Conservation (phyloP, 2,329 filamentous ascomycete genomes). For the Blumeria graminis region DNA sequence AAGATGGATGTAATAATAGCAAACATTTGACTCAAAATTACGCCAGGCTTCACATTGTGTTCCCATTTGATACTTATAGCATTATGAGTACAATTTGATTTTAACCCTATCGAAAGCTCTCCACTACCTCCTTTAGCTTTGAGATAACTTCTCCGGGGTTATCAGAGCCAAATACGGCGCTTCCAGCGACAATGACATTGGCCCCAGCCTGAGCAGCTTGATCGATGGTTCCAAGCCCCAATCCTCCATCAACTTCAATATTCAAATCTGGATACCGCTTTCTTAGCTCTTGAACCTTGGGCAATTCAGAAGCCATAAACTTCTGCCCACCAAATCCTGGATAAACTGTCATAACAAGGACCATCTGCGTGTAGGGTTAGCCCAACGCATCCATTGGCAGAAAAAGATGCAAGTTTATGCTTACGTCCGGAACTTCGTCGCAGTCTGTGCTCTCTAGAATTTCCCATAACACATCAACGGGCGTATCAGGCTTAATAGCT, state of each 20-base stretch:
- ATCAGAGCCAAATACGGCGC: conserved; percentile 79
- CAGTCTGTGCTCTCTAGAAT: conserved; percentile 51
- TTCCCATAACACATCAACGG: conserved; percentile 79
- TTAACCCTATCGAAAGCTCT: conserved; percentile 18
- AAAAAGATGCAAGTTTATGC: conserved; percentile 13
- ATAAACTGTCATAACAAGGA: conserved; percentile 93
- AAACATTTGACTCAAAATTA: too few species aligned
- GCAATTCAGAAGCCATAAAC: conserved; percentile 89
- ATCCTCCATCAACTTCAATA: conserved; percentile 89
- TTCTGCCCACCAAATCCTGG: conserved; percentile 95
- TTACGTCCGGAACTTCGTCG: conserved; percentile 68
- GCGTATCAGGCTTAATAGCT: conserved; percentile 81
- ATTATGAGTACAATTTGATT: too few species aligned
- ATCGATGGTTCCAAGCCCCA: conserved; percentile 74
- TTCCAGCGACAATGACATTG: conserved; percentile 94
- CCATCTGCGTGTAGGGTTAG: conserved; percentile 41
- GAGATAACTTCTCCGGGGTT: conserved; percentile 71
- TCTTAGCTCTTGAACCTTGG: conserved; percentile 72
- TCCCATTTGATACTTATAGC: too few species aligned
- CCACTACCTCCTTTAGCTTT: conserved; percentile 56
- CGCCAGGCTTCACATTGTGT: too few species aligned
- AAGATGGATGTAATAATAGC: too few species aligned
- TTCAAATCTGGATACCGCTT: conserved; percentile 73
- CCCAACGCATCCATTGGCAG: not conserved
- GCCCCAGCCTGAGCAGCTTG: conserved; percentile 86